Conservation (phyloP, 2,329 filamentous ascomycete species). For the Drechmeria coniospora region DNA sequence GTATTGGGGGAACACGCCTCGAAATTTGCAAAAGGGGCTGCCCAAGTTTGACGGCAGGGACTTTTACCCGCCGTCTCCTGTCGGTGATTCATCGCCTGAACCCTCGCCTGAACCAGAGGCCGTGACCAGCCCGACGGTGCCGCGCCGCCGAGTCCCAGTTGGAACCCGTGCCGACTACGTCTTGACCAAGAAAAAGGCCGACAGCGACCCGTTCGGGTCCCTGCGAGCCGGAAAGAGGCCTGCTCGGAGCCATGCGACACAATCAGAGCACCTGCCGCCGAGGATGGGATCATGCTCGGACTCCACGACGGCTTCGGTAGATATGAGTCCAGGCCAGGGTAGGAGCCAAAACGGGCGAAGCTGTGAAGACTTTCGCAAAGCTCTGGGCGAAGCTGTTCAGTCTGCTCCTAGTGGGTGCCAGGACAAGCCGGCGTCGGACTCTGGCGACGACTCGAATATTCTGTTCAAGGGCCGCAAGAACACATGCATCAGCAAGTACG, state of each 20-base stretch:
- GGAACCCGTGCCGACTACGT: slow-evolving; percentile 1
- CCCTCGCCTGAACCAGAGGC: slow-evolving; percentile 1
- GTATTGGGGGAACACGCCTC: slow-evolving; percentile 44
- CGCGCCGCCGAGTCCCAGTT: slow-evolving; percentile 1
- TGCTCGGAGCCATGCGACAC: slow-evolving; percentile 14
- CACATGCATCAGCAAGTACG: slow-evolving; percentile 16
- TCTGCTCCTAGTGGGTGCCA: slow-evolving; percentile 5
- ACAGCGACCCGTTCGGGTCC: slow-evolving; percentile 9
- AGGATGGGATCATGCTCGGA: slow-evolving; percentile 8
- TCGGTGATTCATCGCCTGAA: too few species aligned
- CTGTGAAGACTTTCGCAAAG: slow-evolving; percentile 14
- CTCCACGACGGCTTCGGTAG: too few species aligned
- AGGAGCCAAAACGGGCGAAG: slow-evolving; percentile 10
- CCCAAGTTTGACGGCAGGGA: slow-evolving; percentile 51
- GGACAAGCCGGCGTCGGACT: slow-evolving; percentile 13
- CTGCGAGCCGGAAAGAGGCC: slow-evolving; percentile 6
- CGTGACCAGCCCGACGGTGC: slow-evolving; percentile 1
- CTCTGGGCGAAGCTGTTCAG: slow-evolving; percentile 3
- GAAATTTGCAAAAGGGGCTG: slow-evolving; percentile 32
- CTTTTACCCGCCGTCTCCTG: slow-evolving; percentile 43
- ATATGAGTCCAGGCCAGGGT: slow-evolving; percentile 11
- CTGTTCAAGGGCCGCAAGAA: slow-evolving; percentile 22
- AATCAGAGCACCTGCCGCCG: slow-evolving; percentile 16
- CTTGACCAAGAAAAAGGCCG: slow-evolving; percentile 2
- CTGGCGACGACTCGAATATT: slow-evolving; percentile 19